Percentiles rank a stretch among this genome's conserved stretches.
phyloP scores from a whole-genome alignment of 495 filamentous ascomycete genomes.

The Terfezia claveryi region DNA sequence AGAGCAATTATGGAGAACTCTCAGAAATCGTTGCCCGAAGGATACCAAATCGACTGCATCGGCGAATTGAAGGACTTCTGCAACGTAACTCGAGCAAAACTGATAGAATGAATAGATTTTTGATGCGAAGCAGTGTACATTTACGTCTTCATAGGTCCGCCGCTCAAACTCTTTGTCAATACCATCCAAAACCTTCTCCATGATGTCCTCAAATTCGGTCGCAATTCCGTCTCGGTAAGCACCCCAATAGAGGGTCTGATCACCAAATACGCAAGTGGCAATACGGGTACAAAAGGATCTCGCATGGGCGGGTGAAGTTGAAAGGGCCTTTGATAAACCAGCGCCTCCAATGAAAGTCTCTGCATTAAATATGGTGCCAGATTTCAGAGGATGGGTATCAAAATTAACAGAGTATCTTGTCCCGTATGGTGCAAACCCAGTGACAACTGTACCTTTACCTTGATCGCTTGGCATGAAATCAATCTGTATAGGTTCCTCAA shows the following conservation, averaged over 20 bases:
- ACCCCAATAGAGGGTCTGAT: conserved; percentile 38
- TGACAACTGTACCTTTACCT: not conserved
- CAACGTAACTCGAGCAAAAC: conserved; percentile 15
- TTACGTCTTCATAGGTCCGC: conserved; percentile 5
- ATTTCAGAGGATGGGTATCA: conserved; percentile 22
- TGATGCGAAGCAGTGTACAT: conserved; percentile 1
- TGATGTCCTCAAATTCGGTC: conserved; percentile 34
- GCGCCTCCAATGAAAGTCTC: conserved; percentile 17
- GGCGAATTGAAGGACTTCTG: conserved; percentile 4
- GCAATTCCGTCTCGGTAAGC: conserved; percentile 46
- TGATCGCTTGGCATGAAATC: not conserved
- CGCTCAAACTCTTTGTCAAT: conserved; percentile 22
- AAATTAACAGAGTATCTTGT: conserved; percentile 49
- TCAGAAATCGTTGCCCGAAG: conserved; percentile 19
- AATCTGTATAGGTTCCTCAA: conserved; percentile 1
- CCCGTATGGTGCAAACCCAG: conserved; percentile 5
- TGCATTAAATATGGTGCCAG: conserved; percentile 16
- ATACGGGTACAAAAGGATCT: conserved; percentile 19
- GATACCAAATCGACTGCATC: conserved; percentile 14
- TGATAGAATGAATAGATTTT: conserved; percentile 13
- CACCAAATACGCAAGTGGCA: conserved; percentile 25
- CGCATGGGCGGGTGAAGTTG: conserved; percentile 14
- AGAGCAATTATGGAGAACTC: conserved; percentile 13
- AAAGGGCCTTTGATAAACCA: conserved; percentile 7
- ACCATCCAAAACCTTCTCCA: conserved; percentile 24